Base-by-base conservation (phyloP, 164 flowering plant species). In the Warburgia ugandensis region DNA sequence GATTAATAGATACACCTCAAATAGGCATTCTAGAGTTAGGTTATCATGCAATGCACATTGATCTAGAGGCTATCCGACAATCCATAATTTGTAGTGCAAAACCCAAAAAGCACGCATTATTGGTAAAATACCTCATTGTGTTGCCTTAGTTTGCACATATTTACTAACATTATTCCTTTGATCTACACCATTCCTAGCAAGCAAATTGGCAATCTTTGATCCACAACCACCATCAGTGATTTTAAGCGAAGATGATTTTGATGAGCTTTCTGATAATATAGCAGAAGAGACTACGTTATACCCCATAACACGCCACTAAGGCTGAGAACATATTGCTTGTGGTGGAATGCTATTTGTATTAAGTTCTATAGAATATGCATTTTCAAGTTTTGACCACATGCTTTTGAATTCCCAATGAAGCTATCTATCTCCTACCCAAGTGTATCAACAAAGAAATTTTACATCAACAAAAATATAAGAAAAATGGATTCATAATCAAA, bases 301-400 rank as follows among this genome's bases (percentile, higher is more conserved):
- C 29, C 73, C 84, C 64, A 49, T 26, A 52, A 40, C 54, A 49
- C 77, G 83, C 94, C 89, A 83, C 98, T 96, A 87, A 25, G 89
- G 92, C 58, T 87, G 92, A 54, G 81, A 35, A 67, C 66, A 58
- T 14, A 59, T 57, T 8, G 68, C 36, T 19, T 71, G 50, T 28
- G 65, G 64, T 19, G 67, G 63, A 54, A 66, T 45, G 25, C 51
- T 63, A 30, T 67, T 69, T 12, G 60, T 48, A 50, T 51, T 61
- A 7, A 67, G 42, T 48, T 67, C 81, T 22, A 66, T 23, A 41
- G 43, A 54, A 52, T 71, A 72, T 42, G 30, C 47, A 56, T 45
- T 63, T 14, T 75, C 71, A 38, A 84, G 59, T 45, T 79, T 69
- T 25, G 83, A 58, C 44, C 60, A 86, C 97, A 86, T 80, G 61